Conservation (phyloP, 2,329 filamentous ascomycete species). For the Fusarium luffae region DNA sequence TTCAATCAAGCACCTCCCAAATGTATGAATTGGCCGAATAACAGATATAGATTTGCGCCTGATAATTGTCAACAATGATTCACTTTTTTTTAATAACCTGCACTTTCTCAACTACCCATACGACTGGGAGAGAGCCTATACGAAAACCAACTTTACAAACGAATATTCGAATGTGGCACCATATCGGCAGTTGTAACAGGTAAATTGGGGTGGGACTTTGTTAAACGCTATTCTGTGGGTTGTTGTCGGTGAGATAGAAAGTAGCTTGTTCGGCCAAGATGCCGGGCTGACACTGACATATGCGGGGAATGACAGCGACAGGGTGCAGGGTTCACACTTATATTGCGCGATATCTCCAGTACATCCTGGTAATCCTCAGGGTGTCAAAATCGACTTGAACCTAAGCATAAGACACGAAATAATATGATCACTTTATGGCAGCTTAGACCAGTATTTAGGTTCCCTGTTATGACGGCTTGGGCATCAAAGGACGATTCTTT, state of each 20-base stretch:
- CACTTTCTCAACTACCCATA: rapidly evolving
- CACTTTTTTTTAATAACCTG: rapidly evolving
- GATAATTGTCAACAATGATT: background rate
- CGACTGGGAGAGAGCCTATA: background rate
- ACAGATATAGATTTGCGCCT: background rate
- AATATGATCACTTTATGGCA: too few species aligned
- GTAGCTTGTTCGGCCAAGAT: background rate
- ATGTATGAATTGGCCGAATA: rapidly evolving
- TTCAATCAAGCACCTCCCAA: rapidly evolving
- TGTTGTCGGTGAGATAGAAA: background rate
- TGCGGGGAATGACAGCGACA: background rate
- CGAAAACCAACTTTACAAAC: background rate
- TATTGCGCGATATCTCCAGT: background rate
- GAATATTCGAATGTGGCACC: background rate
- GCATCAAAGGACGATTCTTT: too few species aligned
- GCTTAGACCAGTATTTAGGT: too few species aligned
- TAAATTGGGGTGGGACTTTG: background rate
- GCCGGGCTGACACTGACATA: background rate
- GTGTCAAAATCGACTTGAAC: too few species aligned
- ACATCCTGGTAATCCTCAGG: background rate
- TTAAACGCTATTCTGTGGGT: background rate
- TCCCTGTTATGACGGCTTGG: rapidly evolving
- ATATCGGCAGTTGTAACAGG: background rate
- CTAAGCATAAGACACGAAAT: too few species aligned
- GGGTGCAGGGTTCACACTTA: background rate